A percentile compares a stretch with the other conserved stretches of the same genome.
Conservation (phyloP, 2,329 filamentous ascomycete species). For the Botrytis tulipae region DNA sequence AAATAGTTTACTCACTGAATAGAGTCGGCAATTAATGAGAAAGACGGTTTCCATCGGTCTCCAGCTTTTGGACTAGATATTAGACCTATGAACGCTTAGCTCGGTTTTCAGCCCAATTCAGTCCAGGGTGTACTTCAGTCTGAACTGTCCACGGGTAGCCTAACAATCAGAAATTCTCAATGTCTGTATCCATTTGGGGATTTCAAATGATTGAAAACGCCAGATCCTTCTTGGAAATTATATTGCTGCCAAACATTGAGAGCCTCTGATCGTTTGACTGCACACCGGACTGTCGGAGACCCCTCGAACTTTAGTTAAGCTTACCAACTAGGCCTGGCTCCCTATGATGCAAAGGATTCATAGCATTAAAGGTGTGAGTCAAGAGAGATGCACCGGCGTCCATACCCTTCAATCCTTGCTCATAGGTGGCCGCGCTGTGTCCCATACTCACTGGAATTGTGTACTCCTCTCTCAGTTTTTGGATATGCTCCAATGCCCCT, state of each 20-base stretch:
- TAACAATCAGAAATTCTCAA: not conserved
- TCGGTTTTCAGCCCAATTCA: not conserved
- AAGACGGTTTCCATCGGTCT: conserved; percentile 42
- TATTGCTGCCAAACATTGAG: not conserved
- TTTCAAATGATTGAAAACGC: not conserved
- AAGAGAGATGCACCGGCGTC: conserved; percentile 49
- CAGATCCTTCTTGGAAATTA: not conserved
- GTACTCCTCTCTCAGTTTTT: conserved; percentile 40
- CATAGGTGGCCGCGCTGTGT: conserved; percentile 50
- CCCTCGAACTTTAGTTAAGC: not conserved
- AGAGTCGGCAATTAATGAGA: conserved; percentile 52
- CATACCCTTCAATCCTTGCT: conserved; percentile 46
- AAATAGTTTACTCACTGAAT: conserved; percentile 41
- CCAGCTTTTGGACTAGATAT: conserved; percentile 34
- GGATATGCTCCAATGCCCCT: conserved; percentile 44
- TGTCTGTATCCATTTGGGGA: not conserved
- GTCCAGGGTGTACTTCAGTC: not conserved
- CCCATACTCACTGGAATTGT: conserved; percentile 36
- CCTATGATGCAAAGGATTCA: conserved; percentile 50
- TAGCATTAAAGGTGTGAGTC: conserved; percentile 56
- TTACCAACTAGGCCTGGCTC: conserved; percentile 50
- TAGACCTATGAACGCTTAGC: conserved; percentile 26
- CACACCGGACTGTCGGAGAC: not conserved
- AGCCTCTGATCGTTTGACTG: not conserved
- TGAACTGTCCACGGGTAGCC: not conserved